Conservation (phyloP, 2,329 filamentous ascomycete genomes). For the Ascochyta fabae region DNA sequence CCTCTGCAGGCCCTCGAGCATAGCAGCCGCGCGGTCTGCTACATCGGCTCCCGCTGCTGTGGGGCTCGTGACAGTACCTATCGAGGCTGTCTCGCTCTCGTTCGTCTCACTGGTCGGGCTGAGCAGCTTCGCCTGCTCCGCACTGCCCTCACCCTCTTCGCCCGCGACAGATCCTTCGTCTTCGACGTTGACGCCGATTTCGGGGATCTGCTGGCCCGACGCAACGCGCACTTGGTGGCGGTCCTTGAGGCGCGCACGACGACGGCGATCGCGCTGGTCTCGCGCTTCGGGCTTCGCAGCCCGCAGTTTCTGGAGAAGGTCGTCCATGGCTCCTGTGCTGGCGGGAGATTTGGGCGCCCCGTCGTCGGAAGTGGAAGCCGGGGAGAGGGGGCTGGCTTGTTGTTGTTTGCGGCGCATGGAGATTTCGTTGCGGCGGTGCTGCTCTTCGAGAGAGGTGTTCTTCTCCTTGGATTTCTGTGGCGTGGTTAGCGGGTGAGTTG, state of each 20-base stretch:
- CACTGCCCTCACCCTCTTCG: slow-evolving; percentile 22
- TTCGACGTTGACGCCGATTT: slow-evolving; percentile 63
- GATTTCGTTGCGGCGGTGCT: slow-evolving; percentile 81
- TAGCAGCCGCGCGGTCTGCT: slow-evolving; percentile 79
- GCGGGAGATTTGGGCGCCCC: slow-evolving; percentile 65
- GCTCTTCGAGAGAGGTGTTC: slow-evolving; percentile 84
- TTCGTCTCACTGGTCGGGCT: slow-evolving; percentile 56
- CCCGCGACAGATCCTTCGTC: slow-evolving; percentile 49
- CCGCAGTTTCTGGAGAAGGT: slow-evolving; percentile 89
- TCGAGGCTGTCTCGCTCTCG: slow-evolving; percentile 33
- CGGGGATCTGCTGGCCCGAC: slow-evolving; percentile 86
- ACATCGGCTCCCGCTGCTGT: slow-evolving; percentile 65
- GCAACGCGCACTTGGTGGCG: slow-evolving; percentile 88
- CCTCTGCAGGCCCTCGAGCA: slow-evolving; percentile 82
- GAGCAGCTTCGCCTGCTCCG: slow-evolving; percentile 58
- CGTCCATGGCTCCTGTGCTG: slow-evolving; percentile 92
- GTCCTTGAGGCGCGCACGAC: slow-evolving; percentile 87
- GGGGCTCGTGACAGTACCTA: slow-evolving; percentile 38
- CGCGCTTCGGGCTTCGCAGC: slow-evolving; percentile 88
- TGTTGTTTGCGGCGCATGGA: slow-evolving; percentile 83
- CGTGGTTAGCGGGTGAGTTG: slow-evolving; percentile 10
- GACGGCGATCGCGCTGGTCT: slow-evolving; percentile 86
- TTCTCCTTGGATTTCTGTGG: slow-evolving; percentile 85
- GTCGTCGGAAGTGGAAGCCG: slow-evolving; percentile 58
- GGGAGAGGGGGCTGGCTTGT: slow-evolving; percentile 51